Evolutionary conservation across 2,329 filamentous ascomycete genomes (phyloP).

Genomic region (Emmonsiellopsis sp.): DNA sequence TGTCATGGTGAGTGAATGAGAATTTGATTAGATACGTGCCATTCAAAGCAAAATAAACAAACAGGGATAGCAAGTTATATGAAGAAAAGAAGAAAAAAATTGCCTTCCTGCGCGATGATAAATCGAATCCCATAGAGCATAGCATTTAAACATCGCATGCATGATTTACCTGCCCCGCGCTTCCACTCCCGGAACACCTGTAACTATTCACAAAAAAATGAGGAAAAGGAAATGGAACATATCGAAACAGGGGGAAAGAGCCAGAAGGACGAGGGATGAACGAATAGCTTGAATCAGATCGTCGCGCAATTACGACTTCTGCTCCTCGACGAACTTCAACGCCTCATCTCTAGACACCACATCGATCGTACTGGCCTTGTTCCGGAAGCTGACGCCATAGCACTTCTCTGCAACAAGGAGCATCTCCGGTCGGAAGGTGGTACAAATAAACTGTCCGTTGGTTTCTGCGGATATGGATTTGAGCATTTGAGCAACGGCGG

Average conservation of each 20-base stretch:
- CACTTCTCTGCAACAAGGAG: slow-evolving; percentile 92
- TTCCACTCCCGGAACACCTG: too few relatives aligned
- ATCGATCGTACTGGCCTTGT: slow-evolving; percentile 91
- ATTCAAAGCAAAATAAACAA: too few relatives aligned
- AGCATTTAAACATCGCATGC: too few relatives aligned
- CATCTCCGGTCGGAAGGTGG: slow-evolving; percentile 96
- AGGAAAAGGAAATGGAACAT: background rate
- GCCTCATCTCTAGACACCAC: slow-evolving; percentile 82
- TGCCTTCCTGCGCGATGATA: too few relatives aligned
- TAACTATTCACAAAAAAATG: too few relatives aligned
- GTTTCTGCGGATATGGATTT: slow-evolving; percentile 57
- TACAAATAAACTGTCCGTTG: slow-evolving; percentile 87
- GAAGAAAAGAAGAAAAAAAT: too few relatives aligned
- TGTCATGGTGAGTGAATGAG: too few relatives aligned
- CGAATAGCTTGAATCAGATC: background rate
- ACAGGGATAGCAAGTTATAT: too few relatives aligned
- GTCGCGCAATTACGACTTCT: slow-evolving; percentile 37
- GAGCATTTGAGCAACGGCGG: slow-evolving; percentile 83
- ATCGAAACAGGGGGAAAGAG: background rate
- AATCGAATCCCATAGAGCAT: too few relatives aligned
- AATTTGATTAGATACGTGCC: too few relatives aligned
- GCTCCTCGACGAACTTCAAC: slow-evolving; percentile 87
- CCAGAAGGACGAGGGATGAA: background rate
- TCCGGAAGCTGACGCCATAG: slow-evolving; percentile 84
- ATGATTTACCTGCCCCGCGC: too few relatives aligned